Evolutionary conservation across 192 early-diverging fungal species (phyloP).

Genomic region (Umbelopsis vinacea): DNA sequence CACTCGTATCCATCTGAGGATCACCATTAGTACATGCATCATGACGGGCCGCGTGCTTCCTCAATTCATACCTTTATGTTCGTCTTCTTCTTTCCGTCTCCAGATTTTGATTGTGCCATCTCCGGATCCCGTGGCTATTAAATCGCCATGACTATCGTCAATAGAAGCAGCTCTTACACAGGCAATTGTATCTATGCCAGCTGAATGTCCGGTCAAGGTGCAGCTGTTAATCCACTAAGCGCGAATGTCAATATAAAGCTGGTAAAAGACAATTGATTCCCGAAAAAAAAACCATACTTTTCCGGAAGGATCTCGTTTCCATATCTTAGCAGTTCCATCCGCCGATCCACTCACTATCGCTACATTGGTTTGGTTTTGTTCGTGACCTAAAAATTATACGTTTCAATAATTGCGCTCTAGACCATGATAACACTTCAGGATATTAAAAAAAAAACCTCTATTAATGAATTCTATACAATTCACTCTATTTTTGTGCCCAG

Average conservation of each 20-base stretch:
- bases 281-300: conserved; percentile 20
- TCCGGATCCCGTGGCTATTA: conserved; percentile 69
- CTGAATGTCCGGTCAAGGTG: conserved; percentile 68
- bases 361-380: conserved; percentile 52
- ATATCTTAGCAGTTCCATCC: conserved; percentile 77
- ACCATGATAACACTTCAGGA: neutral
- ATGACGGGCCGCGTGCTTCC: neutral
- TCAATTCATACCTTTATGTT: conserved; percentile 26
- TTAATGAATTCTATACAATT: conserved; percentile 77
- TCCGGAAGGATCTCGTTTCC: conserved; percentile 51
- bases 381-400: conserved; percentile 28
- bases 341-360: conserved; percentile 80
- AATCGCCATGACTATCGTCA: conserved; percentile 40
- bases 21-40: neutral
- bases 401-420: neutral
- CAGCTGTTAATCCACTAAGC: conserved; percentile 66
- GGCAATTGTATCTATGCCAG: conserved; percentile 69
- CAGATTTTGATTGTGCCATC: conserved; percentile 78
- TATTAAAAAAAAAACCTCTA: conserved; percentile 46
- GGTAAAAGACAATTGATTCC: too few relatives aligned
- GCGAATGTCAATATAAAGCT: too few relatives aligned
- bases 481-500: conserved; percentile 77
- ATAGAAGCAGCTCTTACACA: conserved; percentile 54
- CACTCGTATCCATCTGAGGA: conserved; percentile 49
- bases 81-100: conserved; percentile 54